Conservation (phyloP, 1,284 basidiomycete genomes). For the Tilletia horrida region DNA sequence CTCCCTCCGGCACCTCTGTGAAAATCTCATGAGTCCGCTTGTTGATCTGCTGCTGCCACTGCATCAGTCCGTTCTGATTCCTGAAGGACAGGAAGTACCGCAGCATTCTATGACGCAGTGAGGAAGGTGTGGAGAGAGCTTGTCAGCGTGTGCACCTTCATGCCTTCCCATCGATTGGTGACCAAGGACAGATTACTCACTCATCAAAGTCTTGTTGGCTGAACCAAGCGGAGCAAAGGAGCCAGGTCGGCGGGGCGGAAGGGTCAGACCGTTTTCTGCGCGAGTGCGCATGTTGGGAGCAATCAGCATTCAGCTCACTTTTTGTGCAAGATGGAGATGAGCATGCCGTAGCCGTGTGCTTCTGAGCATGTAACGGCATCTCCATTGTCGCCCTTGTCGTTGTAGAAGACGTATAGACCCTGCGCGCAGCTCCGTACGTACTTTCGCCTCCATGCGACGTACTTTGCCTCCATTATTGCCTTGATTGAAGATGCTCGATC, state of each 20-base stretch:
- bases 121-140: background rate
- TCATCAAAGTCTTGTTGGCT: conserved; percentile 39
- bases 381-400: conserved; percentile 34
- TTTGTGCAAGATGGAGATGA: conserved; percentile 42
- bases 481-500: background rate
- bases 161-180: too few relatives aligned
- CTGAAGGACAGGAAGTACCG: conserved; percentile 38
- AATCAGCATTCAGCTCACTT: conserved; percentile 24
- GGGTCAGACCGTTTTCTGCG: background rate
- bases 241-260: too few relatives aligned
- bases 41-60: conserved; percentile 35
- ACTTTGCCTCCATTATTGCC: conserved; percentile 34
- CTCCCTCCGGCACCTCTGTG: conserved; percentile 36
- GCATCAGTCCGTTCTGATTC: conserved; percentile 44
- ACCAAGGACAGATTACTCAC: background rate
- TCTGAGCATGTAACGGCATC: conserved; percentile 51
- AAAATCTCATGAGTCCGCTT: conserved; percentile 25
- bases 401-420: conserved; percentile 1
- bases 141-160: background rate
- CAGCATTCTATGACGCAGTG: conserved; percentile 26
- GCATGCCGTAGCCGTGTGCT: conserved; percentile 50
- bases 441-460: conserved; percentile 28
- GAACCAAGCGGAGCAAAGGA: background rate
- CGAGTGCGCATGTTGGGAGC: background rate
- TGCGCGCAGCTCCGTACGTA: conserved; percentile 28